Base-by-base conservation (phyloP, 345 rosid genomes). In the Ceriops decandra region DNA sequence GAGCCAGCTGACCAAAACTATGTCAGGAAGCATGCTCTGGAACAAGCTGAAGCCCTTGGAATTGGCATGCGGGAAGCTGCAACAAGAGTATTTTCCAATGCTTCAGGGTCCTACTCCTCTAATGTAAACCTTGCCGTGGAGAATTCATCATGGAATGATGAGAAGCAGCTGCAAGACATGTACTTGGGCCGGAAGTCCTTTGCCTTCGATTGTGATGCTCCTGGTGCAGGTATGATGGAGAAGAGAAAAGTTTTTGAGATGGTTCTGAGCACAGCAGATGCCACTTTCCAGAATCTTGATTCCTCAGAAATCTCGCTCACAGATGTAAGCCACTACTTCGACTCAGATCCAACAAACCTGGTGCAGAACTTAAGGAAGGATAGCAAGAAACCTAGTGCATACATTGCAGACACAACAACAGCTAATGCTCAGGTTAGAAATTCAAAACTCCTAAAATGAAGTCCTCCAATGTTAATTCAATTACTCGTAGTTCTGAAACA, bases 121-220 rank as follows among this genome's bases (percentile, higher is more conserved):
- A 95, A 90, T 76, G 80, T 95, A 66, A 91, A 85, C 66, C 93
- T 95, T 67, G 99, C 97, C 13, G 96, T 95, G 24, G 99, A 91
- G 82, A 95, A 95, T 76, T 95, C 99, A 64, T 86, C 97, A 1
- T 95, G 99, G 99, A 95, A 91, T 71, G 97, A 95, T n/a, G 97
- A 95, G 92, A 91, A 89, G 78, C 96, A 95, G 82, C 99, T 95
- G 69, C 99, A 95, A 68, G 99, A 95, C 85, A 95, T 95, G 99
- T 95, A 95, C 72, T 70, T 95, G 86, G 90, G 99, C 85, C 75
- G 99, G 47, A 95, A 95, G 74, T 95, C 99, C 7, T 95, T 95
- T 77, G 99, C 99, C 20, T 95, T 95, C 10, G 96, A 95, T 67
- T 81, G 78, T 35, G 96, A 95, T 77, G 91, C 99, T 52, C 99